Evolutionary conservation across 331 rosid genomes (phyloP), one percentile per base, ranked within the genome.

Genomic region (Saraca asoca): DNA sequence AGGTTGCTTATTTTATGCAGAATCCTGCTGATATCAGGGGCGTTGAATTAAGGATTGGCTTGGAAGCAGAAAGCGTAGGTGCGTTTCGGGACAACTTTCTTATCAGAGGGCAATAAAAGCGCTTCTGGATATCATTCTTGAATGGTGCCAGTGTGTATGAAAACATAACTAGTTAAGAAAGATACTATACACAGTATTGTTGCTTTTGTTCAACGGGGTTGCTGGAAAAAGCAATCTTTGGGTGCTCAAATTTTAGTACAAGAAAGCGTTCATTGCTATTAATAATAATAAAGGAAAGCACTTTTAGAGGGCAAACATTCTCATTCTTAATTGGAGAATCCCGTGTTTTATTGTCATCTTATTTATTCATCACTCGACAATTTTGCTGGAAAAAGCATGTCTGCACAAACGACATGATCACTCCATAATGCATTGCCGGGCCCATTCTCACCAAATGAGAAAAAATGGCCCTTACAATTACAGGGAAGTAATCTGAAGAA

Each of bases 31-130:
- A 83, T 17, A 12, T 12, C 12, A 55, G n/a, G 13, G 79, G 72
- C 44, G 77, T 90, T 57, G 85, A 87, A 37, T 64, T 90, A 19
- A 83, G 95, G 68, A 81, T 90, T 46, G 89, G 86, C 7, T 61
- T 90, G 62, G 74, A 67, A 42, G 74, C 78, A 0, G 73, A 75
- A 3, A 0, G 12, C 57, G 12, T 79, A 5, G 52, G 38, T 51
- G 74, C 88, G 46, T 90, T 90, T 46, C 20, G 70, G 20, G 13
- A 63, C 14, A 43, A 72, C 80, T 84, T 82, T 69, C 45, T 78
- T 0, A 14, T 12, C 46, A 15, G 13, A 2, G 49, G 58, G 24
- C 49, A 66, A 14, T 71, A 64, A 29, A 29, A 33, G 5, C 17
- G 0, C 13, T 46, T 51, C n/a, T n/a, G n/a, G n/a, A n/a, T n/a